Evolutionary conservation across 257 asterid genomes (phyloP).

Genomic region (Fraxinus quadrangulata): DNA sequence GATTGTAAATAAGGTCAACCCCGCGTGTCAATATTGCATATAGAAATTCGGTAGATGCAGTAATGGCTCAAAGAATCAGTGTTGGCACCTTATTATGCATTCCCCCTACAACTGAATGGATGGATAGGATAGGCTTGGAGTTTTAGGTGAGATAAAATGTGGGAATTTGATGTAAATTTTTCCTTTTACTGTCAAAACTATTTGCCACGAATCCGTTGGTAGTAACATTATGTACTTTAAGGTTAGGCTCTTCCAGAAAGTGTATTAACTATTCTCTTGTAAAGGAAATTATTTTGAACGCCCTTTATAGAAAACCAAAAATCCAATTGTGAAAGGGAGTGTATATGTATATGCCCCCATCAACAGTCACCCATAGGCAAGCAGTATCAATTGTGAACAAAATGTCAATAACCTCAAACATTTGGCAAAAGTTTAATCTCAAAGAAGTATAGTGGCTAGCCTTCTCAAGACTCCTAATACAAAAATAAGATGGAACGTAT

Average conservation of each 20-base stretch:
- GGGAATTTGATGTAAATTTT: background rate
- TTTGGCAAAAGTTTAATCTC: background rate
- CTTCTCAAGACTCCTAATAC: constrained; percentile 11
- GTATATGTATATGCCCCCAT: background rate
- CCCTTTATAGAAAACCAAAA: background rate
- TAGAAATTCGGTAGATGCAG: background rate
- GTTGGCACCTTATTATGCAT: background rate
- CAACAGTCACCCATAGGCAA: background rate
- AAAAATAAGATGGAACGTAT: background rate
- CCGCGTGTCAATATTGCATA: background rate
- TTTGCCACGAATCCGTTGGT: background rate
- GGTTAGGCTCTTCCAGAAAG: background rate
- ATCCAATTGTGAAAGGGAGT: background rate
- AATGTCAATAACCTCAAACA: background rate
- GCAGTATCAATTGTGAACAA: background rate
- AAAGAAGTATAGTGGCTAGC: background rate
- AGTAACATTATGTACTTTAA: background rate
- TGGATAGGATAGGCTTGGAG: background rate
- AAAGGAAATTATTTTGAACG: background rate
- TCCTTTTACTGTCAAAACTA: background rate
- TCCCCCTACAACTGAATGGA: background rate
- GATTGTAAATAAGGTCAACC: background rate
- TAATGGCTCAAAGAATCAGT: background rate
- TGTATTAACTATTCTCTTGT: no score
- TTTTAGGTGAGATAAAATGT: background rate